A percentile compares a stretch with the other conserved stretches of the same genome.
These are phyloP conservation scores for Cutaneotrichosporon dermatis DNA, from an alignment of 1,284 basidiomycete species.

Conservation along the genomic window DNA sequence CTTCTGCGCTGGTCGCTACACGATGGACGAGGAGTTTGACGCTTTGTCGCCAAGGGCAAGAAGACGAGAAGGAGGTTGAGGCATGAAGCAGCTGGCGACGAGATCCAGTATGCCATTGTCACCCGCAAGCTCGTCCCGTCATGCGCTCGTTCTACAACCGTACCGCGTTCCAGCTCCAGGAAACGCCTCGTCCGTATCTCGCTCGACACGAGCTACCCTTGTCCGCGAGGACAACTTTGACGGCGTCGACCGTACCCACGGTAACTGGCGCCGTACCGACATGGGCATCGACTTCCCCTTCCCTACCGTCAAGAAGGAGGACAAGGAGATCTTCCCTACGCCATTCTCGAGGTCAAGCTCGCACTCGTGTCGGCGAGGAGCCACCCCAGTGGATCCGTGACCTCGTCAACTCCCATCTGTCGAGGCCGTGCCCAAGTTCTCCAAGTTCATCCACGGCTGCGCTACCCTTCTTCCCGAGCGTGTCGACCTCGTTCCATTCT, in stretches of 20 bases:
- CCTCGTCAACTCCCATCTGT: conserved; percentile 91
- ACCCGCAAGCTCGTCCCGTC: conserved; percentile 85
- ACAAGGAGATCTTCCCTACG: conserved; percentile 88
- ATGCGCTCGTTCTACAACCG: conserved; percentile 99
- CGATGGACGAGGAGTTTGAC: conserved; percentile 91
- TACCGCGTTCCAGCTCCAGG: conserved; percentile 97
- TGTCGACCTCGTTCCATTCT: conserved; percentile 97
- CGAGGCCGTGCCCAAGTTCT: conserved; percentile 84
- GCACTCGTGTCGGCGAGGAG: conserved; percentile 93
- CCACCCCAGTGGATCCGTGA: conserved; percentile 96
- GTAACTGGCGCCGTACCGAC: conserved; percentile 93
- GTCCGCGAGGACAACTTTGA: conserved; percentile 98
- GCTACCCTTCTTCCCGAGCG: conserved; percentile 87
- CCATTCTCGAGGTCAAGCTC: conserved; percentile 93
- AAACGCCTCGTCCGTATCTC: conserved; percentile 97
- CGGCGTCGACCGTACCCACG: conserved; percentile 65
- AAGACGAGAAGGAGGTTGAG: conserved; percentile 90
- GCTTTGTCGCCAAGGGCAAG: conserved; percentile 85
- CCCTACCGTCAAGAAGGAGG: conserved; percentile 66
- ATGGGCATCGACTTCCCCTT: conserved; percentile 92
- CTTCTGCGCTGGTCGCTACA: conserved; percentile 84
- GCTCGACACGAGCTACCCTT: conserved; percentile 95
- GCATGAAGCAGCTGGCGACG: conserved; percentile 92
- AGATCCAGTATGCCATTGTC: conserved; percentile 88
- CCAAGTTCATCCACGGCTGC: conserved; percentile 91